Base-by-base conservation (phyloP, 768 basidiomycete genomes). In the Kwoniella newhampshirensis region DNA sequence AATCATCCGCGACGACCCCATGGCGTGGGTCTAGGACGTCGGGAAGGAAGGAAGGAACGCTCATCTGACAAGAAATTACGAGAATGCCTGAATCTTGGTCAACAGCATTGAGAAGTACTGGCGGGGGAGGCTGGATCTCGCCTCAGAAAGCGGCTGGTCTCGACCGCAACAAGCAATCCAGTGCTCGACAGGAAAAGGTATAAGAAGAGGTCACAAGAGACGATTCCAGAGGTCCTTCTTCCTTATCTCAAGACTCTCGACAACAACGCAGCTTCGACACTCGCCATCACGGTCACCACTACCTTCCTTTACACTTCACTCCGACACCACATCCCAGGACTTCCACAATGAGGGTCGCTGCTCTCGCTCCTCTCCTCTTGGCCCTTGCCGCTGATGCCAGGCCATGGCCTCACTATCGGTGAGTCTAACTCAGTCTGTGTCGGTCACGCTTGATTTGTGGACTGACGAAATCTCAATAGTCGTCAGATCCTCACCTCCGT, bases 321-420 rank as follows among this genome's bases (percentile, higher is more conserved):
- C 40, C 6, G 18, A 6, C 32, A 32, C 32, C 40, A n/a, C 40
- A n/a, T n/a, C 17, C 7, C 40, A 6, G 18, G 7, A 42, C 7
- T 8, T 23, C 21, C 40, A 23, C 40, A 42, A 42, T 42, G 40
- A 42, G 18, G 40, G 17, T 6, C 17, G 40, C 40, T 42, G 8
- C 18, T n/a, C 17, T 42, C 5, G 40, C 40, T 42, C 17, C 40
- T n/a, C 40, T 42, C 18, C 40, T 42, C 40, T 18, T 42, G 7
- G 40, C 40, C n/a, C 40, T 42, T n/a, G 40, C 40, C 7, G 21
- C 40, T n/a, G 40, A 42, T n/a, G 40, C 40, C 40, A 42, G 32
- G 13, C 32, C 32, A 32, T 32, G 40, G 40, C 40, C n/a, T n/a
- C 40, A n/a, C 6, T 42, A 8, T n/a, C 40, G 40, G 40, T 42